phyloP scores from a whole-genome alignment of 306 rosid species.

The Pachyrhizus erosus region DNA sequence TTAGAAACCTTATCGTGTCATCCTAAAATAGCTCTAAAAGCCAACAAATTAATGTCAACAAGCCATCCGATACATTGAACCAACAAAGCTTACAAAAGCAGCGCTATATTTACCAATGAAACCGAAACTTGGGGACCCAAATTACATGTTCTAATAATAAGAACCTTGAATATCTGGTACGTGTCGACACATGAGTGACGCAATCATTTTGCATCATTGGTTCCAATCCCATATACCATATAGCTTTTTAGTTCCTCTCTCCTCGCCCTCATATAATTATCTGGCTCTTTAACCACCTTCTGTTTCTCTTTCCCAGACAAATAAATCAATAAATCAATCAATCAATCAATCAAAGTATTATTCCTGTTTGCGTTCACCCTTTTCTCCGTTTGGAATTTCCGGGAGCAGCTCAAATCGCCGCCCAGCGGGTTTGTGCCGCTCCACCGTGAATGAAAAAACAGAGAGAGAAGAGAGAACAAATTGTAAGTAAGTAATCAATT shows the following conservation, averaged over 20 bases:
- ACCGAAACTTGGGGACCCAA: too few relatives aligned
- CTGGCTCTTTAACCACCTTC: neutral
- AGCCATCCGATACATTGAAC: too few relatives aligned
- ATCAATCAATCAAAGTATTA: slow-evolving; percentile 13
- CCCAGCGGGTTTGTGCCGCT: slow-evolving; percentile 6
- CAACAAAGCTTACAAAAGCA: too few relatives aligned
- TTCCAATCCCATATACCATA: slow-evolving; percentile 41
- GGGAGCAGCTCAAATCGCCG: slow-evolving; percentile 1
- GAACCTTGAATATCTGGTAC: neutral
- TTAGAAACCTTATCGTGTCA: too few relatives aligned
- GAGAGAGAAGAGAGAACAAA: too few relatives aligned
- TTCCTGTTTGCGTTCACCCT: neutral
- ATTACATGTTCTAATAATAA: too few relatives aligned
- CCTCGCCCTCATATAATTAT: slow-evolving; percentile 42
- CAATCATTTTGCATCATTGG: neutral
- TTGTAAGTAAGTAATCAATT: too few relatives aligned
- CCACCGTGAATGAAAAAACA: slow-evolving; percentile 38
- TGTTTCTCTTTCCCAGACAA: neutral
- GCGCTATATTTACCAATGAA: too few relatives aligned
- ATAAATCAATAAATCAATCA: too few relatives aligned
- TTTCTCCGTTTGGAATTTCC: neutral
- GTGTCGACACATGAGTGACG: slow-evolving; percentile 46
- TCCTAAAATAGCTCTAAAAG: too few relatives aligned
- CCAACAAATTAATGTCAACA: too few relatives aligned
- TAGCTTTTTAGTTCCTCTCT: slow-evolving; percentile 23